phyloP scores from a whole-genome alignment of 768 basidiomycete genomes.

The Imleria badia region DNA sequence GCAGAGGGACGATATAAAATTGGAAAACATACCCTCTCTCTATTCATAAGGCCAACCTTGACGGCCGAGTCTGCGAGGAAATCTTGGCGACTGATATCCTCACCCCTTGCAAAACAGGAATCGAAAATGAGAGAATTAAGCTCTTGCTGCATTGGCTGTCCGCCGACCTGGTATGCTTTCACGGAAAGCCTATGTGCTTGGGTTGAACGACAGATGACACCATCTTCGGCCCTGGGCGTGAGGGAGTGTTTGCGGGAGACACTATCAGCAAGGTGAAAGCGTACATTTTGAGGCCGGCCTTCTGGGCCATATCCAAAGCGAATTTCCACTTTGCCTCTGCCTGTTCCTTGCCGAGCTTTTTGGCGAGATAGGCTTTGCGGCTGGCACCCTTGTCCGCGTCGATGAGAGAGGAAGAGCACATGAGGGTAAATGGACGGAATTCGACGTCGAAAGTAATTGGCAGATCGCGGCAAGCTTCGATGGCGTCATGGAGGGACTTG shows the following conservation, averaged over 20 bases:
- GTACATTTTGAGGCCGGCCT: constrained; percentile 27
- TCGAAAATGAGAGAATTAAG: constrained; percentile 40
- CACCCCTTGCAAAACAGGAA: constrained; percentile 39
- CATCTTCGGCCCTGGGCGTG: constrained; percentile 35
- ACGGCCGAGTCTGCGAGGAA: constrained; percentile 40
- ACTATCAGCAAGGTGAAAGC: neutral
- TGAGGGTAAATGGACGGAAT: constrained; percentile 34
- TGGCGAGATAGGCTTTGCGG: constrained; percentile 24
- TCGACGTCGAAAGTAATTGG: constrained; percentile 36
- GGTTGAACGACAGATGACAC: constrained; percentile 39
- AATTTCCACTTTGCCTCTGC: constrained; percentile 28
- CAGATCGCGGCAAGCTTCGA: constrained; percentile 33
- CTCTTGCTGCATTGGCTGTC: constrained; percentile 38
- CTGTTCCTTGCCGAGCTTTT: constrained; percentile 29
- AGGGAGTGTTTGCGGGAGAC: neutral
- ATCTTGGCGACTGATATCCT: constrained; percentile 37
- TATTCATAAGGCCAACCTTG: constrained; percentile 40
- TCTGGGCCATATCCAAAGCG: constrained; percentile 29
- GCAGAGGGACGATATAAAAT: neutral
- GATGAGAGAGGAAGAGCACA: constrained; percentile 24
- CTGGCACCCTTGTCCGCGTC: constrained; percentile 20
- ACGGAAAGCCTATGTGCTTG: constrained; percentile 45
- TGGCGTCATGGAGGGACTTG: constrained; percentile 39
- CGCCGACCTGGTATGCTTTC: constrained; percentile 43
- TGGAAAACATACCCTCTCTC: constrained; percentile 32